Evolutionary conservation across 2,329 filamentous ascomycete genomes (phyloP).

Genomic region (Purpureocillium takamizusanense): DNA sequence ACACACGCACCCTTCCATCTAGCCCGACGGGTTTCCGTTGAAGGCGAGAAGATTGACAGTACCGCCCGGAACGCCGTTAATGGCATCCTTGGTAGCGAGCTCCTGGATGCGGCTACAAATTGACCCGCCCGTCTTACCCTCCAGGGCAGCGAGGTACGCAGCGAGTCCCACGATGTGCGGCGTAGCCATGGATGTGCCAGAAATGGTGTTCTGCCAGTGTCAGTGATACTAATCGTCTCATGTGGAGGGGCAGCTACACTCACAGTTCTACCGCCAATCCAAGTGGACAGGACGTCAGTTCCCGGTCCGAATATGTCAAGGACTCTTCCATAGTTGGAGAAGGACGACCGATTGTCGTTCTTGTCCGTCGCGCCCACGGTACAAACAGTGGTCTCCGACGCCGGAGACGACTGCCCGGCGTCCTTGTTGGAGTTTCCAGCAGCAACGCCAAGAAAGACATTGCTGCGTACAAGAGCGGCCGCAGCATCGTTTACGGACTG

Average conservation of each 20-base stretch:
- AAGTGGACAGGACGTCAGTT: constrained; percentile 31
- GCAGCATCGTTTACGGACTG: constrained; percentile 37
- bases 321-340: constrained; percentile 32
- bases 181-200: constrained; percentile 28
- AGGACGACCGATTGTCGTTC: constrained; percentile 26
- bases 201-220: constrained; percentile 3
- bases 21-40: constrained; percentile 25
- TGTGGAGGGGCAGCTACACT: constrained; percentile 2
- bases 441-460: constrained; percentile 40
- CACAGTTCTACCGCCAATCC: constrained; percentile 27
- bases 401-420: constrained; percentile 9
- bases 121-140: constrained; percentile 16
- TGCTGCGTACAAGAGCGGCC: constrained; percentile 26
- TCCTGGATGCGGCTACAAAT: constrained; percentile 19
- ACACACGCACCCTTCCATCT: background rate
- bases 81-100: constrained; percentile 25
- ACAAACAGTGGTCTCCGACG: constrained; percentile 11
- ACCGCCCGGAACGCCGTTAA: constrained; percentile 18
- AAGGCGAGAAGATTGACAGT: constrained; percentile 34
- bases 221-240: background rate
- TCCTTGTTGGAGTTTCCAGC: constrained; percentile 32
- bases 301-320: constrained; percentile 41
- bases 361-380: constrained; percentile 9
- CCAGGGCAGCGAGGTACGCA: constrained; percentile 21
- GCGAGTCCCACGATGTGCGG: constrained; percentile 8